A percentile compares a stretch with the other conserved stretches of the same genome.
These are phyloP conservation scores for Sherardia arvensis DNA, from an alignment of 257 asterid genomes.

Conservation along the genomic window DNA sequence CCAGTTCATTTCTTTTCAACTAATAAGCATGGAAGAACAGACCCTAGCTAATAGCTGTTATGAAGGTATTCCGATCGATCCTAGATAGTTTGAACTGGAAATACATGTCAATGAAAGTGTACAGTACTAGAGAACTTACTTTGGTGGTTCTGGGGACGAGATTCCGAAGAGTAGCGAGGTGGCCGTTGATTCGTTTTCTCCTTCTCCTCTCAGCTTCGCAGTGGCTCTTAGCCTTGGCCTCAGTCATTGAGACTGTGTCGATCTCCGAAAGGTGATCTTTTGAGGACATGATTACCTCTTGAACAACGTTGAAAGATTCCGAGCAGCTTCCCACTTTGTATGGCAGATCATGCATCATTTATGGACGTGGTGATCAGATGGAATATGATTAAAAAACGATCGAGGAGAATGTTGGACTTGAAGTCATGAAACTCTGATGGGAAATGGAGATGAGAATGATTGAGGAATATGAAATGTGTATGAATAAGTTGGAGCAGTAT, in stretches of 20 bases:
- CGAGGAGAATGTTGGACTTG: constrained; percentile 13
- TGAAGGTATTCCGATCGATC: no score
- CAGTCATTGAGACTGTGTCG: constrained; percentile 55
- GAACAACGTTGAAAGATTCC: constrained; percentile 35
- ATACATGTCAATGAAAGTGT: no score
- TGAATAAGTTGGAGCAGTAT: constrained; percentile 2
- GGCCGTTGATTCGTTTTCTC: constrained; percentile 76
- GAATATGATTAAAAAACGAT: not conserved
- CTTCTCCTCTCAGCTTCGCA: constrained; percentile 89
- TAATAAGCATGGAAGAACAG: no score
- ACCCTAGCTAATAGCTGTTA: no score
- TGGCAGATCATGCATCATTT: constrained; percentile 31
- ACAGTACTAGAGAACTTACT: constrained; percentile 22
- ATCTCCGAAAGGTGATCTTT: constrained; percentile 16
- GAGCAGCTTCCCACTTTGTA: constrained; percentile 38
- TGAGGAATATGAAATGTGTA: not conserved
- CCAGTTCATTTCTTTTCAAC: no score
- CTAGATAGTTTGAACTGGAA: no score
- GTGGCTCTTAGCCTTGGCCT: constrained; percentile 69
- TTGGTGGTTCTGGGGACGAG: constrained; percentile 75
- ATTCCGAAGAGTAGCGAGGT: constrained; percentile 77
- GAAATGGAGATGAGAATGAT: not conserved
- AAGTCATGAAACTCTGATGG: constrained; percentile 3
- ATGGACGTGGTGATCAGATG: not conserved
- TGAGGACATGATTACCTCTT: constrained; percentile 19